Evolutionary conservation across 371 early-diverging fungal species (phyloP), one percentile per base, ranked within the genome.

Genomic region (Umbelopsis sp.): DNA sequence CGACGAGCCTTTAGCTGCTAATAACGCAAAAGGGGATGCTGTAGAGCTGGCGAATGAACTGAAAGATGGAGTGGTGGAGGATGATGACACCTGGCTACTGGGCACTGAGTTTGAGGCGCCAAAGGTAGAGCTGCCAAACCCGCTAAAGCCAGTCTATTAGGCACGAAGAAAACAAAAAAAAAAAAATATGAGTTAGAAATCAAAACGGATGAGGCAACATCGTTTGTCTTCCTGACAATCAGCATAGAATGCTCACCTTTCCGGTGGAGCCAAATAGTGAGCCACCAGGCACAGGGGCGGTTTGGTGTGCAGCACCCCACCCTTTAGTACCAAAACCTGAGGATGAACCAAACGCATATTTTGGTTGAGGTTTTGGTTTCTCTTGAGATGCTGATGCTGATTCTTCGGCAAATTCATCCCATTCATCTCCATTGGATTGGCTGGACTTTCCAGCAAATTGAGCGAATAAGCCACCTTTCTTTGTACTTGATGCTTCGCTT

Each of bases 281-380:
- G 32, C 50, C 38, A 35, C 50, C 35, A 14, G 79, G 63, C 4
- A 67, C 65, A n/a, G 79, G 73, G n/a, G 77, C 64, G 14, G 77
- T 75, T 66, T 71, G 69, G 53, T 75, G 73, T 46, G 72, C 38
- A 20, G 76, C 68, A 22, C 72, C 73, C 82, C 80, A 82, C 11
- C 75, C 79, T 66, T 80, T 80, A 22, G 74, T 77, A 45, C 82
- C 82, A 53, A 82, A 82, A 11, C 82, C 82, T 45, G 82, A 82
- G 50, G 82, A 74, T 32, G 79, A 66, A 45, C 82, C 82, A 77
- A 82, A 82, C 1, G 80, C 75, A 65, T 82, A 82, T 63, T 82
- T 82, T 38, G 76, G 74, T 50, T 77, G 72, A 16, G 72, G 73
- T 57, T 63, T 25, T 38, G 25, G n/a, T 25, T 57, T 57, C 5